Conservation (phyloP, 768 basidiomycete genomes). For the Terana coerulea region DNA sequence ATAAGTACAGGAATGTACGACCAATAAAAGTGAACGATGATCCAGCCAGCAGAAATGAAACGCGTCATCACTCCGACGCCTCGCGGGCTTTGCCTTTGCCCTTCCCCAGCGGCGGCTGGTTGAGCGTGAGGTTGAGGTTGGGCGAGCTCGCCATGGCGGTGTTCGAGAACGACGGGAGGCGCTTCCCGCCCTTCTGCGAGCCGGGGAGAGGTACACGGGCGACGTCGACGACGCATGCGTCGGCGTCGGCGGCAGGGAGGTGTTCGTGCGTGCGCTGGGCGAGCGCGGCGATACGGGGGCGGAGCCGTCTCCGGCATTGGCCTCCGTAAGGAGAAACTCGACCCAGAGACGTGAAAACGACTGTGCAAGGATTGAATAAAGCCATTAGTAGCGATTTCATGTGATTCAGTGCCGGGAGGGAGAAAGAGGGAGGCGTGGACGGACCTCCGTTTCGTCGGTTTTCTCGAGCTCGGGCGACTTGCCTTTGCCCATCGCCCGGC, state of each 20-base stretch:
- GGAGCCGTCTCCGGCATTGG: constrained; percentile 43
- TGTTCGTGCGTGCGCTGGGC: constrained; percentile 26
- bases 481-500: constrained; percentile 26
- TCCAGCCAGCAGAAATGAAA: too few relatives aligned
- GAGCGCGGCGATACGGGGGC: constrained; percentile 21
- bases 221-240: constrained; percentile 16
- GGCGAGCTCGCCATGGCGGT: constrained; percentile 39
- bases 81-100: constrained; percentile 42
- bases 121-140: constrained; percentile 33
- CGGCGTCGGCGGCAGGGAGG: constrained; percentile 35
- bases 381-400: background rate
- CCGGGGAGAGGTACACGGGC: constrained; percentile 24
- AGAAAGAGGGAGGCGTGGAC: constrained; percentile 13
- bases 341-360: constrained; percentile 98
- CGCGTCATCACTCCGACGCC: background rate
- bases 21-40: too few relatives aligned
- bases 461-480: constrained; percentile 62
- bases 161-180: constrained; percentile 35
- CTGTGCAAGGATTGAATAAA: constrained; percentile 35
- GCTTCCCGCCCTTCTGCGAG: constrained; percentile 29
- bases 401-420: too few relatives aligned
- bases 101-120: constrained; percentile 38
- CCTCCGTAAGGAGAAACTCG: constrained; percentile 95
- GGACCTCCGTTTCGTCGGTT: constrained; percentile 81
- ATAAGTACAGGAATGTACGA: too few relatives aligned